Conservation (phyloP, 768 basidiomycete genomes). For the Cyathus striatus region DNA sequence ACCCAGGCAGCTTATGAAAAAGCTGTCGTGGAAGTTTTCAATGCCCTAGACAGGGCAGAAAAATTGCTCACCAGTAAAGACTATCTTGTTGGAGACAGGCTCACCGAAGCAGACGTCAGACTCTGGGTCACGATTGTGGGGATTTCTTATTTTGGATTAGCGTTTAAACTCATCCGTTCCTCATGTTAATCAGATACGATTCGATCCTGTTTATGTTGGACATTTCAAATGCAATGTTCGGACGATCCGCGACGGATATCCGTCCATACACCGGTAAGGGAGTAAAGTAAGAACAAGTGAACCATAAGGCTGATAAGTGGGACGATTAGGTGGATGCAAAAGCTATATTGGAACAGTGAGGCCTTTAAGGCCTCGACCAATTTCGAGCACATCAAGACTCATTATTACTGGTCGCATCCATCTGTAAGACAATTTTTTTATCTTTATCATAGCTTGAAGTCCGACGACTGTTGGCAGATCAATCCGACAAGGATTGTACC, state of each 20-base stretch:
- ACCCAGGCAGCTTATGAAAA: slow-evolving; percentile 76
- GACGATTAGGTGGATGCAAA: slow-evolving; percentile 63
- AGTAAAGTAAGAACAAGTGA: slow-evolving; percentile 3
- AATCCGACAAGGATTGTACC: slow-evolving; percentile 79
- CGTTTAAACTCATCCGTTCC: background rate
- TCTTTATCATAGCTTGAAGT: background rate
- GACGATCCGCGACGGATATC: slow-evolving; percentile 83
- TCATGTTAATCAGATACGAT: slow-evolving; percentile 54
- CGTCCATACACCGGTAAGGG: slow-evolving; percentile 65
- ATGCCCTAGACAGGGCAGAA: slow-evolving; percentile 78
- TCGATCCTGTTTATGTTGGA: slow-evolving; percentile 85
- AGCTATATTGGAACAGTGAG: slow-evolving; percentile 85
- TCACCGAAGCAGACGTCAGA: slow-evolving; percentile 84
- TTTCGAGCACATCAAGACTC: slow-evolving; percentile 84
- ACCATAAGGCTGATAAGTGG: background rate
- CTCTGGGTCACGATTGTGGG: slow-evolving; percentile 91
- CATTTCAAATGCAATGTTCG: slow-evolving; percentile 95
- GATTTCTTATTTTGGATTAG: slow-evolving; percentile 5
- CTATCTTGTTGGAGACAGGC: slow-evolving; percentile 74
- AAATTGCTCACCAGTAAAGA: slow-evolving; percentile 71
- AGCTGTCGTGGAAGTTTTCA: slow-evolving; percentile 71
- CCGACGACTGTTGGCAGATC: slow-evolving; percentile 29
- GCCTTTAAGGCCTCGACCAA: slow-evolving; percentile 87
- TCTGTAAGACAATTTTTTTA: slow-evolving; percentile 21
- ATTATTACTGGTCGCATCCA: slow-evolving; percentile 65